Conservation (phyloP, 352 stramenopile genomes). For the Globisporangium ultimum region DNA sequence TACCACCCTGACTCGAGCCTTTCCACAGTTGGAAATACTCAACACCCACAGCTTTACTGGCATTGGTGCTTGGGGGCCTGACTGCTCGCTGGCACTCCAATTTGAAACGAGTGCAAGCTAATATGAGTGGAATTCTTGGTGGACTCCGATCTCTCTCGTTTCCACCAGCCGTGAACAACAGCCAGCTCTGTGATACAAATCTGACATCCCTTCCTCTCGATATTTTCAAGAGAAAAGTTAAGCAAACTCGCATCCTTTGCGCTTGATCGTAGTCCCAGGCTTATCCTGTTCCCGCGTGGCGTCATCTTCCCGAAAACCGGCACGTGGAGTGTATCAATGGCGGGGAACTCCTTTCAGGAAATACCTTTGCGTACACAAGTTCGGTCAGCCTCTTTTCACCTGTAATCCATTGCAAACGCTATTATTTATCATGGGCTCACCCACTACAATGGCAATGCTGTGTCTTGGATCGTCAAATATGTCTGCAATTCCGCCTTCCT, state of each 20-base stretch:
- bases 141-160: background rate
- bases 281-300: background rate
- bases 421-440: too few species aligned
- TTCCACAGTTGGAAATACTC: too few species aligned
- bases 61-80: background rate
- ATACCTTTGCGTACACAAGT: background rate
- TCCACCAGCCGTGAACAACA: background rate
- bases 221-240: background rate
- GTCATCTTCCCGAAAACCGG: background rate
- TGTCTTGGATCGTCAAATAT: too few species aligned
- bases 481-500: too few species aligned
- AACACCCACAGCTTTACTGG: too few species aligned
- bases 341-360: background rate
- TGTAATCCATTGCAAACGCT: slow-evolving; percentile 1
- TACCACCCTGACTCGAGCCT: too few species aligned
- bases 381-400: background rate
- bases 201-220: background rate
- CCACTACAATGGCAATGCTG: too few species aligned
- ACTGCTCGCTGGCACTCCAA: background rate
- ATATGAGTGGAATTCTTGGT: background rate
- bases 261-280: background rate
- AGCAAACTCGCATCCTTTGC: background rate
- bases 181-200: background rate
- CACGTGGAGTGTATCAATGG: background rate
- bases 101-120: background rate